These are phyloP conservation scores for Aspergillus vadensis DNA, from an alignment of 2,329 filamentous ascomycete species.

Conservation along the genomic window DNA sequence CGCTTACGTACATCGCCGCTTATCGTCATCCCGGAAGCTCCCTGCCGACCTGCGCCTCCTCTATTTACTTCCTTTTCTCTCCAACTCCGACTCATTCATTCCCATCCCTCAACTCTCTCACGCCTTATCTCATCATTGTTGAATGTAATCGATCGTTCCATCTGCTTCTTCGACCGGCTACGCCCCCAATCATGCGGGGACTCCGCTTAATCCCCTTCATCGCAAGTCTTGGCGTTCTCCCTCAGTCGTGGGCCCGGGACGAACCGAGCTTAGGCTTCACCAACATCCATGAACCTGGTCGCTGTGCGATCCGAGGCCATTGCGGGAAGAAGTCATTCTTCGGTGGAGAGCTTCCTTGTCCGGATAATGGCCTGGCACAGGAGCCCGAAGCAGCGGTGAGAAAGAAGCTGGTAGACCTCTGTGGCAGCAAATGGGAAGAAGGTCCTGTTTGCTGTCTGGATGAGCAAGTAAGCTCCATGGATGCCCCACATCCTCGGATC, in stretches of 20 bases:
- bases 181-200: constrained; percentile 33
- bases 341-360: constrained; percentile 83
- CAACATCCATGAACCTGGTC: constrained; percentile 75
- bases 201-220: constrained; percentile 29
- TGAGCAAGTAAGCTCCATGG: constrained; percentile 63
- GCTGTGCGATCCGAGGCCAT: constrained; percentile 87
- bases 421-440: constrained; percentile 81
- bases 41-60: not conserved
- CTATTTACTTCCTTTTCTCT: not conserved
- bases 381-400: constrained; percentile 72
- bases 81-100: not conserved
- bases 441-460: constrained; percentile 81
- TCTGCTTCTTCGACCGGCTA: not conserved
- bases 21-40: constrained; percentile 3
- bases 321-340: constrained; percentile 92
- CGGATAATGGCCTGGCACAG: constrained; percentile 82
- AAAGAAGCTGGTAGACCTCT: constrained; percentile 78
- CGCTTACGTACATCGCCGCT: constrained; percentile 7
- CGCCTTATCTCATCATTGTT: not conserved
- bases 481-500: not conserved
- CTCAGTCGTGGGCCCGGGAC: constrained; percentile 33
- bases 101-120: not conserved
- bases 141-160: not conserved
- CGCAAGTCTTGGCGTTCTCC: constrained; percentile 31
- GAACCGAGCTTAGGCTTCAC: constrained; percentile 27